Evolutionary conservation across 2,329 filamentous ascomycete species (phyloP).

Genomic region (Fusarium sacchari): DNA sequence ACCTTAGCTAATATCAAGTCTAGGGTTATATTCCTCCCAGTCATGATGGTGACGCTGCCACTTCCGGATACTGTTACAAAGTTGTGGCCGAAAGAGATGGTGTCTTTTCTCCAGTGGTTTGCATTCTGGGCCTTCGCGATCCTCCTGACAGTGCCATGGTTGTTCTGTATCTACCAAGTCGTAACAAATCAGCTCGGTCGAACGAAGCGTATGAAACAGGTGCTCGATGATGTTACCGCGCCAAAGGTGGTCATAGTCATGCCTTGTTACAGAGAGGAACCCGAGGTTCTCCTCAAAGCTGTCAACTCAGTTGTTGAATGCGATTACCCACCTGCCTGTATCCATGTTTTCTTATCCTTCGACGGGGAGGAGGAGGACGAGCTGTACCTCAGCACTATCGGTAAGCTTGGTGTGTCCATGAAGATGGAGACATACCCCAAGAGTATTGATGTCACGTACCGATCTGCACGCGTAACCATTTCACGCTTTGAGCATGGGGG

Average conservation of each 20-base stretch:
- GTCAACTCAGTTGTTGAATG: constrained; percentile 92
- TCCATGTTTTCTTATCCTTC: constrained; percentile 95
- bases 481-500: constrained; percentile 94
- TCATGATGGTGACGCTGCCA: constrained; percentile 93
- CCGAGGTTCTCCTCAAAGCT: constrained; percentile 83
- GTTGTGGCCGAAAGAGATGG: constrained; percentile 76
- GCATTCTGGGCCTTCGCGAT: constrained; percentile 93
- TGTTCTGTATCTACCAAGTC: constrained; percentile 91
- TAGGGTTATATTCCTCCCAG: constrained; percentile 86
- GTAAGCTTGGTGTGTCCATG: constrained; percentile 83
- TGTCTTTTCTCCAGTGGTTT: constrained; percentile 86
- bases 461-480: constrained; percentile 84
- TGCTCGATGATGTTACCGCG: constrained; percentile 84
- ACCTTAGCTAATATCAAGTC: not conserved
- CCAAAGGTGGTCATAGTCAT: constrained; percentile 97
- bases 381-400: constrained; percentile 85
- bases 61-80: constrained; percentile 77
- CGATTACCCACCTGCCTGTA: constrained; percentile 90
- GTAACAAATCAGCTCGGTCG: constrained; percentile 88
- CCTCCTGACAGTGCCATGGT: constrained; percentile 87
- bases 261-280: constrained; percentile 95
- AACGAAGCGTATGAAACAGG: constrained; percentile 81
- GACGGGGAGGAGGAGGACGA: constrained; percentile 92
- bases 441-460: constrained; percentile 90
- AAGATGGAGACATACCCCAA: constrained; percentile 82